A percentile compares a stretch with the other conserved stretches of the same genome.
Conservation (phyloP, 2,329 filamentous ascomycete genomes). For the Ceratocystis albifundus region DNA sequence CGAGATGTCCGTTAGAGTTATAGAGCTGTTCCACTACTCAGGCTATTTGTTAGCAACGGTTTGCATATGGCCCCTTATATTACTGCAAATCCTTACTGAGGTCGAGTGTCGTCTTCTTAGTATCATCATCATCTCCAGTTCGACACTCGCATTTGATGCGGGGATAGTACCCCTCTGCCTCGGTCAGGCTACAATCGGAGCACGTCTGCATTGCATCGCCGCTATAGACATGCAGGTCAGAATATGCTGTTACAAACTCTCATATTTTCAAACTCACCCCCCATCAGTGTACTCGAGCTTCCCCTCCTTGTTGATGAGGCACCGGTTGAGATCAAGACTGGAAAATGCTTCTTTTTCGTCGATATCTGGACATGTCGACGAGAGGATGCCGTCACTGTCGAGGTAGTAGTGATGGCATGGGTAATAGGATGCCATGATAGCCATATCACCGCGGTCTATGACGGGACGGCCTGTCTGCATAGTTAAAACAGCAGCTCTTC, state of each 20-base stretch:
- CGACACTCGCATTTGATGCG: slow-evolving; percentile 7
- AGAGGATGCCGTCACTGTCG: not conserved
- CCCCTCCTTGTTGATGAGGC: slow-evolving; percentile 13
- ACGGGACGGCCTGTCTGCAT: not conserved
- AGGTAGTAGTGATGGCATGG: slow-evolving; percentile 11
- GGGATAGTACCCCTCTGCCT: not conserved
- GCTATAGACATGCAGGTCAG: not conserved
- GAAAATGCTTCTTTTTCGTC: slow-evolving; percentile 6
- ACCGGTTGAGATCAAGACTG: slow-evolving; percentile 13
- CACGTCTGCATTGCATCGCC: slow-evolving; percentile 10
- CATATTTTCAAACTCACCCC: not conserved
- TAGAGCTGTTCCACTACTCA: slow-evolving; percentile 15
- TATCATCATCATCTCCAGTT: not conserved
- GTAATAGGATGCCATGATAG: not conserved
- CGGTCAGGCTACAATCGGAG: not conserved
- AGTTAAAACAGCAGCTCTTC: not conserved
- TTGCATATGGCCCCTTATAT: not conserved
- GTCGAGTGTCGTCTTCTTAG: not conserved
- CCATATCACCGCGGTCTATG: not conserved
- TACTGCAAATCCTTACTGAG: slow-evolving; percentile 3
- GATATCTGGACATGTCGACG: slow-evolving; percentile 10
- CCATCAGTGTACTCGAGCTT: slow-evolving; percentile 6
- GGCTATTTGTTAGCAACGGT: not conserved
- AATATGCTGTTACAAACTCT: not conserved
- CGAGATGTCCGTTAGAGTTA: slow-evolving; percentile 13